Evolutionary conservation across 495 filamentous ascomycete genomes (phyloP).

Genomic region (Daldinia childiae): DNA sequence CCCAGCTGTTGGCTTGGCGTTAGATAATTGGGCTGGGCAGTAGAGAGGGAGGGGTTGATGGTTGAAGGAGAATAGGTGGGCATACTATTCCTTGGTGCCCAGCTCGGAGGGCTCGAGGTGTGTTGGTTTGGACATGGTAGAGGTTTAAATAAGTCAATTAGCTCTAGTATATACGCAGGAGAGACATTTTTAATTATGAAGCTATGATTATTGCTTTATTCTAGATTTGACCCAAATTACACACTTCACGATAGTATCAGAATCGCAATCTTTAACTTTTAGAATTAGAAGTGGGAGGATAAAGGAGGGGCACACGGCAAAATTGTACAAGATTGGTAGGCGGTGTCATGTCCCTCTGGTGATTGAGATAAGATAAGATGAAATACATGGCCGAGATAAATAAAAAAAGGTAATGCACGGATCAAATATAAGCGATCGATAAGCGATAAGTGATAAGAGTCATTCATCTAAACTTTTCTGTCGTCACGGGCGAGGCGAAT

Average conservation of each 20-base stretch:
- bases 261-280: conserved; percentile 3
- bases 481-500: conserved; percentile 20
- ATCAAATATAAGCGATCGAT: conserved; percentile 14
- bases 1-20: conserved; percentile 64
- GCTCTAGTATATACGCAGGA: neutral
- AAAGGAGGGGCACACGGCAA: conserved; percentile 27
- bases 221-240: neutral
- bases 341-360: neutral
- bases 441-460: conserved; percentile 14
- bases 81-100: conserved; percentile 76
- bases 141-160: neutral
- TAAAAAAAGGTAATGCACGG: neutral
- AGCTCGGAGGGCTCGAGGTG: conserved; percentile 71
- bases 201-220: neutral
- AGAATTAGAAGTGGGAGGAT: conserved; percentile 4
- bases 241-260: neutral
- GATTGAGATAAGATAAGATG: neutral
- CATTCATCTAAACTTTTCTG: conserved; percentile 32
- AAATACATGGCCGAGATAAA: neutral
- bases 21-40: neutral
- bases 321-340: conserved; percentile 8
- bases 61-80: neutral
- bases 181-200: neutral
- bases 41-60: too few species aligned
- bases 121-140: conserved; percentile 42